Percentiles rank a stretch among this genome's conserved stretches.
These are phyloP conservation scores for Bipolaris cookei DNA, from an alignment of 2,329 filamentous ascomycete species.

Conservation along the genomic window DNA sequence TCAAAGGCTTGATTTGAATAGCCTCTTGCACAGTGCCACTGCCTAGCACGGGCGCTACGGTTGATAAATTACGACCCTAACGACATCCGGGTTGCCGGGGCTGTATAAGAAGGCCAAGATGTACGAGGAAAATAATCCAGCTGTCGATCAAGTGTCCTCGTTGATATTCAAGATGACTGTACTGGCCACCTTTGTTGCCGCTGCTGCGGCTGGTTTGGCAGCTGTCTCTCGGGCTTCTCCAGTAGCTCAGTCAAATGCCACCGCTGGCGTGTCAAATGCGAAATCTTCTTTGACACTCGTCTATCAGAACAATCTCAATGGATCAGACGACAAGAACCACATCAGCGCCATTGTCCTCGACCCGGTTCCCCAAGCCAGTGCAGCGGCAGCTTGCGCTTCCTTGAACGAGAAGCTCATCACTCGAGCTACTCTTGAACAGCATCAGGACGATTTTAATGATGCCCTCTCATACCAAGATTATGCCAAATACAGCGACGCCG, in stretches of 20 bases:
- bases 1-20: constrained; percentile 37
- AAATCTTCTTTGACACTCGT: constrained; percentile 58
- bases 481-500: constrained; percentile 45
- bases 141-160: constrained; percentile 4
- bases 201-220: constrained; percentile 26
- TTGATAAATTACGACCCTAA: constrained; percentile 19
- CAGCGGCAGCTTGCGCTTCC: constrained; percentile 53
- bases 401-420: constrained; percentile 58
- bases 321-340: constrained; percentile 60
- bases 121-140: background rate
- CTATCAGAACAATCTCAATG: constrained; percentile 63
- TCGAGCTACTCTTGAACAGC: constrained; percentile 49
- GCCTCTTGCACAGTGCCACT: constrained; percentile 26
- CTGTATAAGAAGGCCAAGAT: constrained; percentile 23
- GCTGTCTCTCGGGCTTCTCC: constrained; percentile 29
- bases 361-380: constrained; percentile 48
- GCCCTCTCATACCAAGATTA: constrained; percentile 57
- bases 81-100: constrained; percentile 38
- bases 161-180: constrained; percentile 27
- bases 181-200: constrained; percentile 32
- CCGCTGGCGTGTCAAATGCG: constrained; percentile 29
- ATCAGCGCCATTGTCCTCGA: constrained; percentile 60
- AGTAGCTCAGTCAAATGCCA: constrained; percentile 21
- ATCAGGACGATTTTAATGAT: constrained; percentile 55
- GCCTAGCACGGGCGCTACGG: constrained; percentile 23